phyloP scores from a whole-genome alignment of 768 basidiomycete species.

The Phaeotremella skinneri region DNA sequence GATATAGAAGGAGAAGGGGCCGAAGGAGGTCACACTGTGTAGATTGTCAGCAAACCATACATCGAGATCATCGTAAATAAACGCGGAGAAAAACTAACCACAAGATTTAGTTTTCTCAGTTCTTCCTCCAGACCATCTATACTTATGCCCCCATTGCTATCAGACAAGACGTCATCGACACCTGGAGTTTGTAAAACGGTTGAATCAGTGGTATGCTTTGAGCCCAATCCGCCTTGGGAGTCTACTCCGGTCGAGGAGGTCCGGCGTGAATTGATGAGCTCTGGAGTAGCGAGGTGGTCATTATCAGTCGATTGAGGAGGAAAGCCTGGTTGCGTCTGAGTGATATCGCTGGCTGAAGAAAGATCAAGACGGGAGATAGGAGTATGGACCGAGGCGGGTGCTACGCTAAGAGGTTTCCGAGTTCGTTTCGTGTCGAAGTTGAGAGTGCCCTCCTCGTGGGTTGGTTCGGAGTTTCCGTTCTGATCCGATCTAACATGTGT shows the following conservation, averaged over 20 bases:
- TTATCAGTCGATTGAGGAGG: too few relatives aligned
- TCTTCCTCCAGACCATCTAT: conserved; percentile 9
- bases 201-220: conserved; percentile 14
- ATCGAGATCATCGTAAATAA: too few relatives aligned
- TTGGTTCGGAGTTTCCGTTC: neutral
- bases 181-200: conserved; percentile 17
- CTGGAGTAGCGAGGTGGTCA: too few relatives aligned
- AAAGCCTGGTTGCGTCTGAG: too few relatives aligned
- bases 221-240: too few relatives aligned
- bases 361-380: too few relatives aligned
- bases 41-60: neutral
- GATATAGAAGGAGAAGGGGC: conserved; percentile 32
- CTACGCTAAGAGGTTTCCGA: too few relatives aligned
- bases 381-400: too few relatives aligned
- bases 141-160: neutral
- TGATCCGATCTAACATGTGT: neutral
- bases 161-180: neutral
- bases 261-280: neutral
- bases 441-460: neutral
- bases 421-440: too few relatives aligned
- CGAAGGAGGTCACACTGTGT: conserved; percentile 35
- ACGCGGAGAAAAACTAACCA: conserved; percentile 17
- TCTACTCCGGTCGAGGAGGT: neutral
- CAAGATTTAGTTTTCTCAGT: conserved; percentile 19
- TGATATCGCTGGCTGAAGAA: too few relatives aligned